phyloP scores from a whole-genome alignment of 169 alveolate species.

The Plasmodium blacklocki region DNA sequence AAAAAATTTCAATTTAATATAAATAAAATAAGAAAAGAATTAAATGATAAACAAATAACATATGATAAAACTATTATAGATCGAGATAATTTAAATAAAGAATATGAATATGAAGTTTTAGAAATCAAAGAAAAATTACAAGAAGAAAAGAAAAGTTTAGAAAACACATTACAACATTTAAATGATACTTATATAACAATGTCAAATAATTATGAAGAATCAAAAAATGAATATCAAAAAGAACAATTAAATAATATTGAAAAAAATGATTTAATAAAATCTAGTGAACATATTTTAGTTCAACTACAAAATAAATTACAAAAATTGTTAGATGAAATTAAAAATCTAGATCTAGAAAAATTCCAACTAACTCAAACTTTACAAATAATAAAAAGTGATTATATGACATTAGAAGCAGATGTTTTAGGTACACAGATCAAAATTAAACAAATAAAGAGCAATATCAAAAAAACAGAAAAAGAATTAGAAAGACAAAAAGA shows the following conservation, averaged over 20 bases:
- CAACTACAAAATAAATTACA: constrained; percentile 22
- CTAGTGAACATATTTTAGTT: constrained; percentile 25
- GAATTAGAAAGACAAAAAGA: constrained; percentile 74
- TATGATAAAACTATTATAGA: background rate
- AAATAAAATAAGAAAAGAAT: constrained; percentile 26
- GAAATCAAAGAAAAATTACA: constrained; percentile 28
- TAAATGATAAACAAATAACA: background rate
- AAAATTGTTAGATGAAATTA: constrained; percentile 17
- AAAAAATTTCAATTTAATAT: constrained; percentile 20
- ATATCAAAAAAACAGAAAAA: constrained; percentile 61
- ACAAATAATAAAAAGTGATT: constrained; percentile 56
- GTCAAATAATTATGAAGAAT: constrained; percentile 4
- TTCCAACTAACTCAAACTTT: constrained; percentile 26
- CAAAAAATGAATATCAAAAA: constrained; percentile 24
- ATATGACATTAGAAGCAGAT: constrained; percentile 34
- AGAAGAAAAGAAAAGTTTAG: constrained; percentile 56
- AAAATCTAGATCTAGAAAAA: constrained; percentile 59
- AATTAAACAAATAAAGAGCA: constrained; percentile 68
- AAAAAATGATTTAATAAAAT: constrained; percentile 51
- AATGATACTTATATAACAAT: constrained; percentile 8
- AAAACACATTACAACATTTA: constrained; percentile 7
- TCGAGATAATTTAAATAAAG: constrained; percentile 27
- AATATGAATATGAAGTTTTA: constrained; percentile 26
- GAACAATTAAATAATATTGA: constrained; percentile 34
- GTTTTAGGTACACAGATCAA: constrained; percentile 65